Evolutionary conservation across 1,139 yeast species (phyloP), one percentile per base, ranked within the genome.

Genomic region (Arxiozyma bovina): DNA sequence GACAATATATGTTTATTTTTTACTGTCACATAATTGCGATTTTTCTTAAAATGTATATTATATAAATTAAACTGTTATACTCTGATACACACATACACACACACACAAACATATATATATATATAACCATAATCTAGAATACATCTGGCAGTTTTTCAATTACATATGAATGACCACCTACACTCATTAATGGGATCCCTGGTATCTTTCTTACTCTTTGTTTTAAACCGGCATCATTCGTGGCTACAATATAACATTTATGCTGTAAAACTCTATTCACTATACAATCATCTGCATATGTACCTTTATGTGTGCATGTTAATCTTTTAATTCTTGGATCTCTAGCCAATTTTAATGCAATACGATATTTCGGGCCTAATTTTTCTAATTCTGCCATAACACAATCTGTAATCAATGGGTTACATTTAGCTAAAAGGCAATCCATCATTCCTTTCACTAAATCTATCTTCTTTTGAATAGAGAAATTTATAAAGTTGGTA

Each of bases 331-430:
- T 87, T 64, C 98, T 77, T 48, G 97, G 97, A 67, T 93, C 99
- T 63, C 89, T 85, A 42, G 99, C 99, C 66, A 93, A 75, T 59
- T 86, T 83, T 60, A 93, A 77, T 0, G 99, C 99, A 60, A 93
- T 93, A 68, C 98, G 78, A 71, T 87, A 93, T 68, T 85, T 89
- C 30, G 96, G 96, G 0, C 99, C 99, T 57, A 93, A 77, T 70
- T 94, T 93, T 68, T 93, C 99, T 70, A 93, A 76, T 74, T 93
- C 99, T 0, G 99, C 99, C 86, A 93, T 82, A 40, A 93, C 99
- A 75, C 99, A 93, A 72, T 93, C 99, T 2, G 99, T 93, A 49
- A 93, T 84, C 51, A 91, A 81, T 6, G 99, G 99, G 50, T 91
- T 88, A 74, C 98, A 90, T 68, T 94, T 88, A 53, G 99, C 99